Conservation (phyloP, 805 yeast species). For the Cyberlindnera mrakii region DNA sequence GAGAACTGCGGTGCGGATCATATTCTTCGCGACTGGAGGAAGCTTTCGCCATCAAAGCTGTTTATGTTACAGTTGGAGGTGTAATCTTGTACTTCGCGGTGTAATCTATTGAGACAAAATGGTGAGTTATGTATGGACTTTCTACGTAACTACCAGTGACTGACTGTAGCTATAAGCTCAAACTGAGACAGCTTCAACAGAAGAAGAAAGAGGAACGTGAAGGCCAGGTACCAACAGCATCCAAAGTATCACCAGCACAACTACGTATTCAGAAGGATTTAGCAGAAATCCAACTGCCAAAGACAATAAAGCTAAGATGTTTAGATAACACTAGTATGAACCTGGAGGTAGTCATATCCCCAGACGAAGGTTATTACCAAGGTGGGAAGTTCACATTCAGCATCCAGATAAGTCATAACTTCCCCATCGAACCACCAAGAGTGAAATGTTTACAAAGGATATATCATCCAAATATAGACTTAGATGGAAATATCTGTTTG, state of each 20-base stretch:
- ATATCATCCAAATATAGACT: conserved; percentile 91
- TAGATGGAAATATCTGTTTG: conserved; percentile 85
- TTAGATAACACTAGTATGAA: conserved; percentile 51
- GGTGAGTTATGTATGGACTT: background rate
- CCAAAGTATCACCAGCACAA: conserved; percentile 53
- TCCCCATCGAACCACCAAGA: conserved; percentile 91
- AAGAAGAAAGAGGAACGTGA: conserved; percentile 44
- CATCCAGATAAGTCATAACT: conserved; percentile 61
- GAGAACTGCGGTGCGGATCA: too few species aligned
- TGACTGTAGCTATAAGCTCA: conserved; percentile 31
- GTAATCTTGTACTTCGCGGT: too few species aligned
- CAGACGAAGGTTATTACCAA: conserved; percentile 67
- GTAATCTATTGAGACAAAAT: too few species aligned
- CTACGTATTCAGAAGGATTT: conserved; percentile 72
- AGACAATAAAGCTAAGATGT: conserved; percentile 44
- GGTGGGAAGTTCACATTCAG: conserved; percentile 67
- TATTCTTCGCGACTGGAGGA: too few species aligned
- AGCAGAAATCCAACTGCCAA: conserved; percentile 60
- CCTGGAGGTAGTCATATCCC: conserved; percentile 51
- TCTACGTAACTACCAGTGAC: background rate
- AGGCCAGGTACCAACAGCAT: conserved; percentile 1
- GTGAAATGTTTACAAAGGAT: conserved; percentile 66
- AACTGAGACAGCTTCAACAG: conserved; percentile 53
- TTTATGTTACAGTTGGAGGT: too few species aligned
- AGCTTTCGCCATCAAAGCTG: too few species aligned